phyloP scores from a whole-genome alignment of 73 alveolate genomes.

The Tetrahymena malaccensis region DNA sequence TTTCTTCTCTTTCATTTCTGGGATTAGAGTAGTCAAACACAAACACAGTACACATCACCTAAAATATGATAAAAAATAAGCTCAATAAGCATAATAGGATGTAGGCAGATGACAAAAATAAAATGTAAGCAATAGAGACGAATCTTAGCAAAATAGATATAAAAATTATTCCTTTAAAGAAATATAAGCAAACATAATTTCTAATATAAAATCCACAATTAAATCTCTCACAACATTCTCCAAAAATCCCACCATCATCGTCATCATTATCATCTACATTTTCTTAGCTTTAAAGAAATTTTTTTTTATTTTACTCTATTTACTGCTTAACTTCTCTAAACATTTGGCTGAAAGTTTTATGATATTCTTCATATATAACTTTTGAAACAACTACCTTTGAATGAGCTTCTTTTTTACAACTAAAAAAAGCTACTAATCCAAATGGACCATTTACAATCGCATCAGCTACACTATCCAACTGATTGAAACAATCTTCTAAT shows the following conservation, averaged over 20 bases:
- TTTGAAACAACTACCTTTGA: neutral
- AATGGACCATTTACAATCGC: neutral
- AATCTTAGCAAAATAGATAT: neutral
- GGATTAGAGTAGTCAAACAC: neutral
- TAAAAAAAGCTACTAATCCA: neutral
- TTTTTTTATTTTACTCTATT: neutral
- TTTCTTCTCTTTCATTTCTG: neutral
- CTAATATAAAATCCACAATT: neutral
- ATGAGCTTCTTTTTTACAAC: neutral
- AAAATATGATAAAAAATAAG: neutral
- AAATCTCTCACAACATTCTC: neutral
- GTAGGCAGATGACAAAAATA: neutral
- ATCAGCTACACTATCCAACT: neutral
- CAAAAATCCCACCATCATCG: neutral
- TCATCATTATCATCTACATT: neutral
- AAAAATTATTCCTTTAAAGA: neutral
- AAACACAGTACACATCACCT: neutral
- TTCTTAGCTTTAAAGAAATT: neutral
- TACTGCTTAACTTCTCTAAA: neutral
- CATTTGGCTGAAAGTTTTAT: neutral
- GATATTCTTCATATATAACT: neutral
- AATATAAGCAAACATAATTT: neutral
- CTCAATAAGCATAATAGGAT: neutral
- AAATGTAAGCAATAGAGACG: neutral
- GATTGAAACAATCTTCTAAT: no score